Evolutionary conservation across 441 rosid genomes (phyloP), one percentile per base, ranked within the genome.

Genomic region (Erodium chrysanthum): DNA sequence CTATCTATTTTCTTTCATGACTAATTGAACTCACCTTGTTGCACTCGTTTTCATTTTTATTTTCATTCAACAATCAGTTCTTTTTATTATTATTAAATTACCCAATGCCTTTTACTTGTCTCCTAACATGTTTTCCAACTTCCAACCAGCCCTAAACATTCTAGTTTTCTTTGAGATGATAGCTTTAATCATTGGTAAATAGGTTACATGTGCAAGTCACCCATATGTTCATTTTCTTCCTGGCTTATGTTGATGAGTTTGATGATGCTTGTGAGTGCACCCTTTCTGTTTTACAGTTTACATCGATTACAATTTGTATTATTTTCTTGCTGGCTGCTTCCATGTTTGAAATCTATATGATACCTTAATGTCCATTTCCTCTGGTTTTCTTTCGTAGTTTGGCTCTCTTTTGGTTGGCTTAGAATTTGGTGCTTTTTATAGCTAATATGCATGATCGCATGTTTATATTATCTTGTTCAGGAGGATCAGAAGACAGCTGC

Each of bases 401-500:
- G 62, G 29, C 27, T 21, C 14, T 58, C 15, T 58, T 58, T 58
- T 22, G 62, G 62, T 56, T 56, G 25, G 29, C 9, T 56, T 58
- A 11, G 7, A 58, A 20, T 22, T 54, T 58, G 31, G 25, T 58
- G 29, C 31, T 58, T 58, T 58, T 33, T 33, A 33, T 5, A 33
- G 40, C 40, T 33, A 58, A 58, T 21, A 58, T 58, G 29, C 21
- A 58, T 58, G 29, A 58, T 58, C 14, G 14, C 14, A 9, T 21
- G 29, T 23, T 12, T 21, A 58, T 21, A 9, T 29, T 61, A 56
- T 64, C 52, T 74, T 66, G 67, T 78, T 67, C 84, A 95, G 99
- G 95, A 84, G 71, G 98, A 95, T 84, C 92, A 75, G 79, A 88
- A 83, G 61, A 92, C 78, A 81, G 91, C 96, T 78, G 74, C 85